Conservation (phyloP, 352 stramenopile genomes). For the Phytophthora quininea region DNA sequence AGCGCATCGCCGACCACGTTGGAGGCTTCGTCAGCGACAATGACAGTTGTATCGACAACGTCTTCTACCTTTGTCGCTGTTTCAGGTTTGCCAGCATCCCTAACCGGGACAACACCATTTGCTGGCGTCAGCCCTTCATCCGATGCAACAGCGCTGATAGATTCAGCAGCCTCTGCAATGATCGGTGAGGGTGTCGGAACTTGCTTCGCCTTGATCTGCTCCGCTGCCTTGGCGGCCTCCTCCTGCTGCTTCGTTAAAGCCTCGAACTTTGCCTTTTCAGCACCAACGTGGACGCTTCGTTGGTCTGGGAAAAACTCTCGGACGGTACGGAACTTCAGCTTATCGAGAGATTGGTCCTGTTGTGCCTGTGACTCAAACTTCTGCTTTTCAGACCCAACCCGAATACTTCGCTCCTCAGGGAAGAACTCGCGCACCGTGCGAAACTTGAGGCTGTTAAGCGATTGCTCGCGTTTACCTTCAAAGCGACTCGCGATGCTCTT, state of each 20-base stretch:
- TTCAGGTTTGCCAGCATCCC: background rate
- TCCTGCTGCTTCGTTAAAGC: constrained; percentile 35
- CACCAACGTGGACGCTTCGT: constrained; percentile 37
- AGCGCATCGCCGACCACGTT: too few species aligned
- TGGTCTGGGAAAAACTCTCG: constrained; percentile 57
- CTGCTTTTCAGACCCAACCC: constrained; percentile 42
- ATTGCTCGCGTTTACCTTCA: constrained; percentile 68
- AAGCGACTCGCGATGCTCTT: constrained; percentile 73
- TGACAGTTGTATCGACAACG: background rate
- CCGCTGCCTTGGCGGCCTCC: constrained; percentile 20
- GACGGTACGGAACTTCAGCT: constrained; percentile 60
- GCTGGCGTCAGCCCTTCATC: too few species aligned
- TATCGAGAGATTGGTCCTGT: constrained; percentile 55
- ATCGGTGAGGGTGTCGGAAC: background rate
- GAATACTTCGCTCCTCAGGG: constrained; percentile 40
- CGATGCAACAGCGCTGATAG: background rate
- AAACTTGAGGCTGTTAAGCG: constrained; percentile 61
- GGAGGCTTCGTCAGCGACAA: background rate
- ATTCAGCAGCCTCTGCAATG: constrained; percentile 2
- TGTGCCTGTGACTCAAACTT: constrained; percentile 51
- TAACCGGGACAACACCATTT: background rate
- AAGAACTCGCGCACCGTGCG: constrained; percentile 70
- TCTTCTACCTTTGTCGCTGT: background rate
- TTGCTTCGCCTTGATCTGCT: constrained; percentile 29
- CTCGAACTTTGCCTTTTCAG: constrained; percentile 52